Conservation (phyloP, 2,329 filamentous ascomycete species). For the Talaromyces islandicus region DNA sequence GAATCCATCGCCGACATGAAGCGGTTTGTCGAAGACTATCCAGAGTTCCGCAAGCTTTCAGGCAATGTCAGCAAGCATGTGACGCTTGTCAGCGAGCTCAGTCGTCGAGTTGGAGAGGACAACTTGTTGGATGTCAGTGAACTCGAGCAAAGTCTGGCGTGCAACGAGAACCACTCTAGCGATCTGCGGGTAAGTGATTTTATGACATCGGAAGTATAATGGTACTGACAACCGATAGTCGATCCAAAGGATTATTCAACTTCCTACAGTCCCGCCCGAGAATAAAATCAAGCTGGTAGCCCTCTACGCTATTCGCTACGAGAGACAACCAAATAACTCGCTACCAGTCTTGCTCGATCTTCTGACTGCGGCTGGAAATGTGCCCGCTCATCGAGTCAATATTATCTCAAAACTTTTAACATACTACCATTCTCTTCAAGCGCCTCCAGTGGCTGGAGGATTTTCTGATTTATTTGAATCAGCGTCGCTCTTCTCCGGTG, state of each 20-base stretch:
- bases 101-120: constrained; percentile 77
- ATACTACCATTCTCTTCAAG: constrained; percentile 83
- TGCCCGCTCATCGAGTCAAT: constrained; percentile 68
- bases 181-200: constrained; percentile 69
- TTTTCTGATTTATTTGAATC: constrained; percentile 91
- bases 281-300: constrained; percentile 87
- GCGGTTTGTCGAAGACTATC: constrained; percentile 97
- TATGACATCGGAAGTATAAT: not conserved
- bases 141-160: constrained; percentile 91
- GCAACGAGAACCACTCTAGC: constrained; percentile 86
- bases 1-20: constrained; percentile 99
- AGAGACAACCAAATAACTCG: constrained; percentile 77
- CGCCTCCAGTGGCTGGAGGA: constrained; percentile 66
- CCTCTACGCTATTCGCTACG: constrained; percentile 90
- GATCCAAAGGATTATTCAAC: constrained; percentile 79
- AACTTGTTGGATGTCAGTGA: constrained; percentile 93
- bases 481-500: constrained; percentile 82
- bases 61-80: constrained; percentile 99
- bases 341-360: constrained; percentile 82
- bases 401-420: constrained; percentile 74
- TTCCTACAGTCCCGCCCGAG: constrained; percentile 66
- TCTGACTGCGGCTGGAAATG: constrained; percentile 73
- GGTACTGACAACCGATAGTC: constrained; percentile 45
- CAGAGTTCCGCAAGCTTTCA: constrained; percentile 92
- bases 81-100: constrained; percentile 88